These are phyloP conservation scores for Wallacemonas rigidus DNA, from an alignment of 208 protist genomes.

Conservation along the genomic window DNA sequence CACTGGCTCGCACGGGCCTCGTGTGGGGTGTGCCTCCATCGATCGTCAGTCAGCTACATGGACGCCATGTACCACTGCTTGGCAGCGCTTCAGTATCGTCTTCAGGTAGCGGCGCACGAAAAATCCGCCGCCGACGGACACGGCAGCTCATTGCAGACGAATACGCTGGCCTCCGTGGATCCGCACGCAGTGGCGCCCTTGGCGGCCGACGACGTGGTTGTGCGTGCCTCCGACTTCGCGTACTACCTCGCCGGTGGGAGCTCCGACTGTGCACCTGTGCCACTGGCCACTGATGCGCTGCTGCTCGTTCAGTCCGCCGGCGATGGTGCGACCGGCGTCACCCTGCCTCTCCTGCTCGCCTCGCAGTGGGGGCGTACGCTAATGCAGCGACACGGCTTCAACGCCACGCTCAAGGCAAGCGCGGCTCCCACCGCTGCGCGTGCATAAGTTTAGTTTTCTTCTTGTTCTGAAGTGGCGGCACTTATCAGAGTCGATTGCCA, in stretches of 20 bases:
- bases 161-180: not conserved
- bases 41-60: constrained; percentile 25
- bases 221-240: constrained; percentile 27
- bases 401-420: not conserved
- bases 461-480: too few species aligned
- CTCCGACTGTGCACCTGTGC: not conserved
- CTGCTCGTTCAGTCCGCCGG: constrained; percentile 50
- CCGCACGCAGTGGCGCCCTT: constrained; percentile 8
- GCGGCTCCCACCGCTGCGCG: too few species aligned
- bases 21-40: constrained; percentile 14
- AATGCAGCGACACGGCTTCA: constrained; percentile 18
- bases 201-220: constrained; percentile 21
- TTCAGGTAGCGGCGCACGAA: constrained; percentile 18
- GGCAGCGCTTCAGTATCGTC: constrained; percentile 37
- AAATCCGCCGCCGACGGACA: too few species aligned
- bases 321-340: constrained; percentile 44
- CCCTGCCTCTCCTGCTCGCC: constrained; percentile 60
- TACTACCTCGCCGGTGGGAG: constrained; percentile 9
- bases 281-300: constrained; percentile 34
- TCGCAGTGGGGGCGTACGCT: constrained; percentile 72
- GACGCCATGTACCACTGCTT: constrained; percentile 61
- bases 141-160: too few species aligned
- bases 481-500: too few species aligned
- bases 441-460: too few species aligned
- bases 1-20: constrained; percentile 23